Percentiles rank a stretch among this genome's conserved stretches.
These are phyloP conservation scores for Westerdykella ornata DNA, from an alignment of 2,329 filamentous ascomycete species.

Conservation along the genomic window DNA sequence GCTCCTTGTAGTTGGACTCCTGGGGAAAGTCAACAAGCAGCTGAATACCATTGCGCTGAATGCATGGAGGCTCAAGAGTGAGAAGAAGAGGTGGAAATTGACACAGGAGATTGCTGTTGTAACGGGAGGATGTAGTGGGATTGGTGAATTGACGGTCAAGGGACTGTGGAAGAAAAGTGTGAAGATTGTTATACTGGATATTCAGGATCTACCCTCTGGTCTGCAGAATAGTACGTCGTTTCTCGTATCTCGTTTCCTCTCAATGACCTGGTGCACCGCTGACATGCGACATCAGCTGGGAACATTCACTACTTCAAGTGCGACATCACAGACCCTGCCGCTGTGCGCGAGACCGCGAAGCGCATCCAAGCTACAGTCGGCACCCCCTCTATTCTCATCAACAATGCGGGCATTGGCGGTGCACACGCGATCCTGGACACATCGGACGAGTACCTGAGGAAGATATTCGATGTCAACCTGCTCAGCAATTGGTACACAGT, in stretches of 20 bases:
- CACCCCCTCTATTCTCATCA: constrained; percentile 29
- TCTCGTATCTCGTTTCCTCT: not conserved
- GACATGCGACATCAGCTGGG: constrained; percentile 14
- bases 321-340: constrained; percentile 28
- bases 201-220: constrained; percentile 22
- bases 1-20: constrained; percentile 30
- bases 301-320: constrained; percentile 28
- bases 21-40: constrained; percentile 20
- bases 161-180: constrained; percentile 22
- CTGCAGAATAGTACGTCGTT: constrained; percentile 25
- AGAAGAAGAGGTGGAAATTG: constrained; percentile 33
- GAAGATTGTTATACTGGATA: constrained; percentile 30
- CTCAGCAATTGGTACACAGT: constrained; percentile 32
- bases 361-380: constrained; percentile 19
- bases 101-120: constrained; percentile 31
- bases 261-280: not conserved
- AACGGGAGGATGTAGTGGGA: constrained; percentile 34
- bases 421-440: constrained; percentile 31
- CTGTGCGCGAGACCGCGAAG: constrained; percentile 22
- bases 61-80: constrained; percentile 34
- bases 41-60: constrained; percentile 34
- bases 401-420: constrained; percentile 32
- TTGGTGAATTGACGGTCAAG: constrained; percentile 29
- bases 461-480: constrained; percentile 36
- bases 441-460: constrained; percentile 22